Percentiles rank a stretch among this genome's conserved stretches.
Conservation (phyloP, 176 grass and related monocot genomes). For the Phyllostachys edulis region DNA sequence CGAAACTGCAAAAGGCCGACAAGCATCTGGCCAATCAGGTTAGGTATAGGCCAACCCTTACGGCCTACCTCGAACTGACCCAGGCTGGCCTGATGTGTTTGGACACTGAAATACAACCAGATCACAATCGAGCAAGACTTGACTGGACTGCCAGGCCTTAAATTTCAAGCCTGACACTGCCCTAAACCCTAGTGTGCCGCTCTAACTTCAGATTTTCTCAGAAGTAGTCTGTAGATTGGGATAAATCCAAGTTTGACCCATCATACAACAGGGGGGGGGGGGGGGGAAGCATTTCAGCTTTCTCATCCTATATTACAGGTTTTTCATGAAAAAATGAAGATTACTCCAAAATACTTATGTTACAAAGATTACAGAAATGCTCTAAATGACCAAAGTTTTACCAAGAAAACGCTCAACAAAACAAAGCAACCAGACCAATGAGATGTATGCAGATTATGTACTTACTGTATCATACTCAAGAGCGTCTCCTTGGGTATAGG, state of each 20-base stretch:
- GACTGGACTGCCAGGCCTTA: background rate
- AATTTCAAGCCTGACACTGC: background rate
- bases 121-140: background rate
- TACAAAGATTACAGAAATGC: background rate
- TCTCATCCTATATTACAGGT: background rate
- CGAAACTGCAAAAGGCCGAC: background rate
- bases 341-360: background rate
- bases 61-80: background rate
- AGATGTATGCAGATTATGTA: too few species aligned
- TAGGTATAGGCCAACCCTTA: background rate
- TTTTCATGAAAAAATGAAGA: background rate
- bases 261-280: background rate
- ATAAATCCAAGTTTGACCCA: background rate
- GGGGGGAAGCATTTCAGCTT: background rate
- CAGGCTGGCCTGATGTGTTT: background rate
- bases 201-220: background rate
- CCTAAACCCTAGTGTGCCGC: background rate
- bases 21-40: background rate
- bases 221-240: background rate
- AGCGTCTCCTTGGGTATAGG: slow-evolving; percentile 16
- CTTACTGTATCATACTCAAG: slow-evolving; percentile 19
- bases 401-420: background rate
- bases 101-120: background rate
- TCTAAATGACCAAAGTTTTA: background rate
- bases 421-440: background rate